phyloP scores from a whole-genome alignment of 495 filamentous ascomycete species.

The Hyaloscypha finlandica region DNA sequence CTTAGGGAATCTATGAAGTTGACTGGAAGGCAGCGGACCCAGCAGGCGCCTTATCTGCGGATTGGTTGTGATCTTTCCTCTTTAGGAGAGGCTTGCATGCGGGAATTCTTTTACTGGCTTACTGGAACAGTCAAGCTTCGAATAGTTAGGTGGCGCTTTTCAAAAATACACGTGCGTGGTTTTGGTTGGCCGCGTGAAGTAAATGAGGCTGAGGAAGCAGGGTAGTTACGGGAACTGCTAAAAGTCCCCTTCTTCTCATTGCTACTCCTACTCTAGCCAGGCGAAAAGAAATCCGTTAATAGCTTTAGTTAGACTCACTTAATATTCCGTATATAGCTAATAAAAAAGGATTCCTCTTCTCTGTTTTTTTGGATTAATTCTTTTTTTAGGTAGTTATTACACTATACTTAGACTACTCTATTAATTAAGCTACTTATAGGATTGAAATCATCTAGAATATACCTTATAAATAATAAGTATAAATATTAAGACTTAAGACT shows the following conservation, averaged over 20 bases:
- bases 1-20: conserved; percentile 4
- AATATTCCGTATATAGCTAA: not conserved
- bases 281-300: conserved; percentile 7
- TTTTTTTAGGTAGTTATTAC: conserved; percentile 1
- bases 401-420: conserved; percentile 5
- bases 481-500: not conserved
- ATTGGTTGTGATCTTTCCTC: conserved; percentile 10
- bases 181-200: conserved; percentile 7
- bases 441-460: not conserved
- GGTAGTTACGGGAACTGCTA: not conserved
- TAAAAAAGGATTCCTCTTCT: not conserved
- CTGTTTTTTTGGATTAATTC: not conserved
- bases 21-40: conserved; percentile 2
- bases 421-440: conserved; percentile 1
- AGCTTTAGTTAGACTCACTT: conserved; percentile 7
- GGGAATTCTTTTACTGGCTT: conserved; percentile 9
- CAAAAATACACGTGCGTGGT: conserved; percentile 9
- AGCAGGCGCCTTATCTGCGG: not conserved
- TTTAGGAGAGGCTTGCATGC: conserved; percentile 1
- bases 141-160: conserved; percentile 5
- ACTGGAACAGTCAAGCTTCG: not conserved
- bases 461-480: conserved; percentile 3
- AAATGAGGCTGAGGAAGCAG: not conserved
- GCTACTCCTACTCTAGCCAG: conserved; percentile 1
- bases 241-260: not conserved